Evolutionary conservation across 2,329 filamentous ascomycete genomes (phyloP).

Genomic region (Aspergillus awamori): DNA sequence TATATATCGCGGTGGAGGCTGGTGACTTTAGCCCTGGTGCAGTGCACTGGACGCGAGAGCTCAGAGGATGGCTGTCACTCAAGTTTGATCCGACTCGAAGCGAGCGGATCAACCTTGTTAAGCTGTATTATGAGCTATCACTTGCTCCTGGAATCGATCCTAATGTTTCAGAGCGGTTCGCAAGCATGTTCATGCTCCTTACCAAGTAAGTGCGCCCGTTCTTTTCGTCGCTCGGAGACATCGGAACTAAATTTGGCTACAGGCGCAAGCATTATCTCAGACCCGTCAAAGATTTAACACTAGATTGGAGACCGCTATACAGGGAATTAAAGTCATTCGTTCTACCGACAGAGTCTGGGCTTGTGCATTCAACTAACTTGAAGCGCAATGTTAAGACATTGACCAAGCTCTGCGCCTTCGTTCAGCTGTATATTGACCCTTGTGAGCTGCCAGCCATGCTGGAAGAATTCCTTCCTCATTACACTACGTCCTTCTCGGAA

Average conservation of each 20-base stretch:
- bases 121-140: slow-evolving; percentile 91
- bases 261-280: slow-evolving; percentile 96
- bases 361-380: slow-evolving; percentile 63
- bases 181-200: slow-evolving; percentile 93
- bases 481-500: slow-evolving; percentile 89
- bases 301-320: slow-evolving; percentile 94
- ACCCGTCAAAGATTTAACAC: slow-evolving; percentile 80
- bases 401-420: slow-evolving; percentile 86
- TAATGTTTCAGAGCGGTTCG: slow-evolving; percentile 81
- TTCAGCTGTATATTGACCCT: slow-evolving; percentile 90
- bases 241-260: slow-evolving; percentile 25
- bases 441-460: slow-evolving; percentile 79
- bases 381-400: slow-evolving; percentile 72
- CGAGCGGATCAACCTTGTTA: slow-evolving; percentile 79
- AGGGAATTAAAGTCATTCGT: slow-evolving; percentile 90
- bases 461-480: slow-evolving; percentile 80
- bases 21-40: slow-evolving; percentile 94
- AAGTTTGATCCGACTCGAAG: slow-evolving; percentile 95
- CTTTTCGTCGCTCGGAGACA: slow-evolving; percentile 1
- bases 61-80: slow-evolving; percentile 90
- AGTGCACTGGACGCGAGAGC: slow-evolving; percentile 94
- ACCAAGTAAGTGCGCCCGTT: slow-evolving; percentile 70
- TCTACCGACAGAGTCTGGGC: slow-evolving; percentile 75
- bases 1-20: slow-evolving; percentile 87
- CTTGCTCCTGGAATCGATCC: slow-evolving; percentile 87